Evolutionary conservation across 2,329 filamentous ascomycete species (phyloP).

Genomic region (Monilinia polystroma): DNA sequence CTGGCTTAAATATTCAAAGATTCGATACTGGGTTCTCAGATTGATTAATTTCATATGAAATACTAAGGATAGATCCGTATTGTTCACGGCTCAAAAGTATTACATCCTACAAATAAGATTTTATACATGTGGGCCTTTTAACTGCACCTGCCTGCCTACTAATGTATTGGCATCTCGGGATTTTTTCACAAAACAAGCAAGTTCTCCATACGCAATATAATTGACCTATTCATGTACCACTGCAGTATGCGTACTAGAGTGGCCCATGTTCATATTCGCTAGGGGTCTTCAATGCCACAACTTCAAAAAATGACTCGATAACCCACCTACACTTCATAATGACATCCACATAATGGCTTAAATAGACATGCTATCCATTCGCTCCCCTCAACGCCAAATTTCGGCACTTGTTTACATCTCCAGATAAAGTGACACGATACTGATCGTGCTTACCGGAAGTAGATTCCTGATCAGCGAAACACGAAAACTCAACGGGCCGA

Average conservation of each 20-base stretch:
- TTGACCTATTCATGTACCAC: background rate
- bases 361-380: background rate
- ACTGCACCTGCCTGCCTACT: background rate
- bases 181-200: conserved; percentile 7
- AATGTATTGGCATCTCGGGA: background rate
- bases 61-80: too few species aligned
- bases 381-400: background rate
- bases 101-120: background rate
- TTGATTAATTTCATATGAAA: too few species aligned
- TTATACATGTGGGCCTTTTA: background rate
- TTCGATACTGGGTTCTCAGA: background rate
- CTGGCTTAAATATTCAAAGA: too few species aligned
- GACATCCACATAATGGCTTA: background rate
- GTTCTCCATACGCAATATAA: background rate
- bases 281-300: conserved; percentile 13
- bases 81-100: background rate
- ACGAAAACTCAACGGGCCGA: conserved; percentile 10
- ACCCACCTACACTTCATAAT: background rate
- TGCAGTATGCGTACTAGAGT: conserved; percentile 1
- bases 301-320: background rate
- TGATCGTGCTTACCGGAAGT: background rate
- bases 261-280: background rate
- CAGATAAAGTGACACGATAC: background rate
- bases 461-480: background rate
- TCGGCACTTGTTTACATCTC: conserved; percentile 10